phyloP scores from a whole-genome alignment of 768 basidiomycete genomes.

The Trametopsis cervina region DNA sequence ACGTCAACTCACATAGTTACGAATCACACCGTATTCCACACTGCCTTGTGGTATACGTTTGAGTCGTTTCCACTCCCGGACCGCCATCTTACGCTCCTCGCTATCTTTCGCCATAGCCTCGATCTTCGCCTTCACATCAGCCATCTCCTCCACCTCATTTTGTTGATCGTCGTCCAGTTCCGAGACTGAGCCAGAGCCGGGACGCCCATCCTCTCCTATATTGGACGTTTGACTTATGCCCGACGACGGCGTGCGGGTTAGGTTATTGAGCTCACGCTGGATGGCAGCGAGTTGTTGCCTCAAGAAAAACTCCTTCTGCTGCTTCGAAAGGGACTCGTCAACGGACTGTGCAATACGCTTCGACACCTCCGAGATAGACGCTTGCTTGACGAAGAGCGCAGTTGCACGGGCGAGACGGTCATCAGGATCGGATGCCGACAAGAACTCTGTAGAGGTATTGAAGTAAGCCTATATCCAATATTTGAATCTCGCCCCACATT shows the following conservation, averaged over 20 bases:
- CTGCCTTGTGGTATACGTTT: conserved; percentile 86
- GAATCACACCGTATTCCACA: conserved; percentile 85
- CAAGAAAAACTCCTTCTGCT: conserved; percentile 83
- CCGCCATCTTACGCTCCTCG: conserved; percentile 78
- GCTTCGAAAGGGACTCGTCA: conserved; percentile 79
- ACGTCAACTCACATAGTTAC: conserved; percentile 71
- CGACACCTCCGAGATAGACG: conserved; percentile 74
- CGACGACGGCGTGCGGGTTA: conserved; percentile 31
- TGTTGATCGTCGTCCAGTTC: conserved; percentile 76
- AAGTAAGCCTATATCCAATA: too few relatives aligned
- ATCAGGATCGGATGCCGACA: conserved; percentile 52
- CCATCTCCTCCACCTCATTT: conserved; percentile 74
- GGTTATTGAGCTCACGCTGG: conserved; percentile 61
- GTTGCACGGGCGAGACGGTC: conserved; percentile 62
- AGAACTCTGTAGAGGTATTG: conserved; percentile 46
- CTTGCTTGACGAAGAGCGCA: conserved; percentile 65
- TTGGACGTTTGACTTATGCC: not conserved
- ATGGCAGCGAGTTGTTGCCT: conserved; percentile 80
- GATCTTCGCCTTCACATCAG: conserved; percentile 63
- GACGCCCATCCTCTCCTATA: conserved; percentile 1
- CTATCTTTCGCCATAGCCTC: conserved; percentile 66
- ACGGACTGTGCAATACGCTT: conserved; percentile 76
- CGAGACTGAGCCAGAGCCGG: conserved; percentile 21
- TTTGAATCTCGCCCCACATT: too few relatives aligned
- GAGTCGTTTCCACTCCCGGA: conserved; percentile 77